Base-by-base conservation (phyloP, 176 grass and related monocot species). In the Eragrostis nindensis region DNA sequence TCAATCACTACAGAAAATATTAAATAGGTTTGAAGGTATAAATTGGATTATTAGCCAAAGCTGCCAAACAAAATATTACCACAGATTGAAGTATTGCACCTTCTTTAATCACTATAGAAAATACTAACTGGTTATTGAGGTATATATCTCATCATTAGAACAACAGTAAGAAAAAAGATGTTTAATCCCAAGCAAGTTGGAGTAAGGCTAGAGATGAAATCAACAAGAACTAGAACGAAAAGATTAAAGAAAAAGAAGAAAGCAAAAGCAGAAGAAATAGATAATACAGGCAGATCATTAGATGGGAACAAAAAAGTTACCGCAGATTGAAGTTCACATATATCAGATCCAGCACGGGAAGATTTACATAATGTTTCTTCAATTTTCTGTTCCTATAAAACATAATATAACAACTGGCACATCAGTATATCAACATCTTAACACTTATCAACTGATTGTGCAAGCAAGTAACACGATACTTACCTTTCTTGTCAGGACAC, bases 401-500 rank as follows among this genome's bases (percentile, higher is more conserved):
- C 39, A 82, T 36, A 74, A 80, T 54, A 75, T 29, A 67, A 41
- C 30, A 78, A 65, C 18, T 3, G 39, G 27, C 48, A 71, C 56
- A 67, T 57, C 24, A 32, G 66, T 39, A 22, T 67, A 79, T 18
- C 55, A 76, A 70, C 36, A n/a, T 25, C 42, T 62, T 43, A 25
- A 71, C 55, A 82, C 36, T 50, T 85, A 39, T 70, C 4, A 79
- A 50, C 55, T 50, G 56, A 48, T 54, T 52, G 46, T 22, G 41
- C 67, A 86, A 65, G 40, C 17, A 25, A 74, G 59, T 1, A 80
- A 66, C 49, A 67, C 1, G 11, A 81, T 78, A 62, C 56, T 78
- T 90, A 90, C 97, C 82, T 94, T 96, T 80, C 82, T 75, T 9
- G 82, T 76, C 74, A 92, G 76, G 45, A 91, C 88, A 79, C 77